Conservation (phyloP, 108 stramenopile genomes). For the Nannochloropsis oceanica region DNA sequence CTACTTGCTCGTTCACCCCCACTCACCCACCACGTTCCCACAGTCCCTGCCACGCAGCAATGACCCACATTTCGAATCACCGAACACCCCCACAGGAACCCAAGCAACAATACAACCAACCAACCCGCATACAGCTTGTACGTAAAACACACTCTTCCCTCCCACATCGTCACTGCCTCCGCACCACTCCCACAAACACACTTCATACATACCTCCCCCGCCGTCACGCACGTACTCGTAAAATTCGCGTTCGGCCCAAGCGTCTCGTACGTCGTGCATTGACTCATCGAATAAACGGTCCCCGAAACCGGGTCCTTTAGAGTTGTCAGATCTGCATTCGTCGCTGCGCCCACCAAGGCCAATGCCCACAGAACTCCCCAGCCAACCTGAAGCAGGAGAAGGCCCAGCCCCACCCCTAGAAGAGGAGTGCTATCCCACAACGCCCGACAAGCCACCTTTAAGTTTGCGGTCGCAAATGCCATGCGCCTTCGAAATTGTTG, state of each 20-base stretch:
- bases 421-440: background rate
- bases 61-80: slow-evolving; percentile 55
- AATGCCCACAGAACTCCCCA: background rate
- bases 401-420: background rate
- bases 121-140: background rate
- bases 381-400: background rate
- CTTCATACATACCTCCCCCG: background rate
- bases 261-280: background rate
- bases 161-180: background rate
- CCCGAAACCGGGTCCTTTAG: background rate
- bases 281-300: background rate
- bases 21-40: slow-evolving; percentile 73
- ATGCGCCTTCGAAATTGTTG: background rate
- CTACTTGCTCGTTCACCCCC: slow-evolving; percentile 43
- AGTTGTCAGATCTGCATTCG: background rate
- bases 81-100: slow-evolving; percentile 1
- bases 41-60: slow-evolving; percentile 57
- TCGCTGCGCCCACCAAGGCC: background rate
- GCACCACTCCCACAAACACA: background rate
- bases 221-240: background rate
- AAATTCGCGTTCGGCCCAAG: background rate
- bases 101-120: background rate
- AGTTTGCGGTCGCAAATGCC: background rate
- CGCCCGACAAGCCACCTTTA: background rate
- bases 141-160: background rate